These are phyloP conservation scores for Pseudozyma hubeiensis DNA, from an alignment of 1,284 basidiomycete genomes.

Conservation along the genomic window DNA sequence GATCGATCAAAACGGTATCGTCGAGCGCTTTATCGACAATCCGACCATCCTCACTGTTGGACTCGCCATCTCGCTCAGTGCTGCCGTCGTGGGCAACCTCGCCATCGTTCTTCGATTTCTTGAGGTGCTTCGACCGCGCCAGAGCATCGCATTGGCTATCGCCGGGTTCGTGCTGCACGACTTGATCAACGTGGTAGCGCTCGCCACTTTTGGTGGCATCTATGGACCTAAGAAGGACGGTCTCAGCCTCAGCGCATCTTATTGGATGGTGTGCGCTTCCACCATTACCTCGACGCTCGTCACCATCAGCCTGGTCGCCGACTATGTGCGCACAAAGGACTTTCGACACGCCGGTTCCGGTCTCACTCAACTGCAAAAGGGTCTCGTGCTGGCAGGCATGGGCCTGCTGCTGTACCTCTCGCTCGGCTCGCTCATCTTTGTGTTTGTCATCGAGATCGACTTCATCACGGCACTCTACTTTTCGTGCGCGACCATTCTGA, in stretches of 20 bases:
- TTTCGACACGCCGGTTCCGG: slow-evolving; percentile 78
- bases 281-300: slow-evolving; percentile 78
- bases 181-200: slow-evolving; percentile 76
- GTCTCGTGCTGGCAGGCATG: slow-evolving; percentile 78
- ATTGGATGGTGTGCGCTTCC: slow-evolving; percentile 83
- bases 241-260: slow-evolving; percentile 72
- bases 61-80: slow-evolving; percentile 77
- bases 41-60: slow-evolving; percentile 74
- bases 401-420: slow-evolving; percentile 76
- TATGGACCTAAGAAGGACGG: slow-evolving; percentile 74
- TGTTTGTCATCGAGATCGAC: slow-evolving; percentile 39
- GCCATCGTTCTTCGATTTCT: slow-evolving; percentile 79
- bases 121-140: slow-evolving; percentile 68
- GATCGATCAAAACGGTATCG: slow-evolving; percentile 21
- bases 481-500: slow-evolving; percentile 76
- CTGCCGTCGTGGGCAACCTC: slow-evolving; percentile 78
- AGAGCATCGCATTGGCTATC: slow-evolving; percentile 77
- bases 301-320: slow-evolving; percentile 78
- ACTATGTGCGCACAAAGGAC: slow-evolving; percentile 74
- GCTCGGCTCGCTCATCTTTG: slow-evolving; percentile 59
- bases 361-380: slow-evolving; percentile 80
- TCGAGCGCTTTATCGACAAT: slow-evolving; percentile 49
- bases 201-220: slow-evolving; percentile 77
- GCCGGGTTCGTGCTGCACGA: slow-evolving; percentile 75
- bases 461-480: slow-evolving; percentile 74